Conservation (phyloP, 305 asterid species). For the Fraxinus ornus region DNA sequence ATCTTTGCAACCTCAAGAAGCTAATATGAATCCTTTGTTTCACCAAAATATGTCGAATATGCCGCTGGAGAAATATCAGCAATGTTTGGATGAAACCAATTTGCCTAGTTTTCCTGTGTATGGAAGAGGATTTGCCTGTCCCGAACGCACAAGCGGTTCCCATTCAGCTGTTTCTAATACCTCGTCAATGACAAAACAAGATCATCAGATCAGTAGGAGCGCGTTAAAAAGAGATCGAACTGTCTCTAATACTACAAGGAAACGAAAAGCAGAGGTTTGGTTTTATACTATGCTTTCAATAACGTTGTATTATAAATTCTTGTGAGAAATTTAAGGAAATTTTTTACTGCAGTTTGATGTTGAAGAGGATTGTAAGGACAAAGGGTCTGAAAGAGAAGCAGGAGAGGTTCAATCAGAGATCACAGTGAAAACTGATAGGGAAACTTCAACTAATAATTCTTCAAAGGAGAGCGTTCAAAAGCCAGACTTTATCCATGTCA, state of each 20-base stretch:
- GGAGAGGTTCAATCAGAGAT: slow-evolving; percentile 55
- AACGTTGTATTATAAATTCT: background rate
- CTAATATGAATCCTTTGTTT: background rate
- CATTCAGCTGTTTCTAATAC: slow-evolving; percentile 28
- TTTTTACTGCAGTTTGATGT: slow-evolving; percentile 34
- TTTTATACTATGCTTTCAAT: background rate
- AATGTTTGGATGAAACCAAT: slow-evolving; percentile 15
- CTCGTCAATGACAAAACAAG: background rate
- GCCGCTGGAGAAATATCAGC: background rate
- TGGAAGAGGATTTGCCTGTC: slow-evolving; percentile 13
- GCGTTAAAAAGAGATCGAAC: background rate
- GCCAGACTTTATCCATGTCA: slow-evolving; percentile 67
- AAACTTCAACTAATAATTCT: slow-evolving; percentile 33
- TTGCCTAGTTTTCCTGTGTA: background rate
- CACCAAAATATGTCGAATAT: background rate
- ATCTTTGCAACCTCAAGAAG: slow-evolving; percentile 14
- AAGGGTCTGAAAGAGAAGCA: slow-evolving; percentile 30
- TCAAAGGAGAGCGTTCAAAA: slow-evolving; percentile 45
- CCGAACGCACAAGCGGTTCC: slow-evolving; percentile 11
- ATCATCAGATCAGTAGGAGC: background rate
- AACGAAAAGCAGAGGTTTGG: slow-evolving; percentile 61
- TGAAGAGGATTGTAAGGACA: slow-evolving; percentile 37
- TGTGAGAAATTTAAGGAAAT: background rate
- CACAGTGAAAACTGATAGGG: slow-evolving; percentile 43
- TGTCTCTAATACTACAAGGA: slow-evolving; percentile 25